Conservation (phyloP, 192 early-diverging fungal genomes). For the Umbelopsis sp. region DNA sequence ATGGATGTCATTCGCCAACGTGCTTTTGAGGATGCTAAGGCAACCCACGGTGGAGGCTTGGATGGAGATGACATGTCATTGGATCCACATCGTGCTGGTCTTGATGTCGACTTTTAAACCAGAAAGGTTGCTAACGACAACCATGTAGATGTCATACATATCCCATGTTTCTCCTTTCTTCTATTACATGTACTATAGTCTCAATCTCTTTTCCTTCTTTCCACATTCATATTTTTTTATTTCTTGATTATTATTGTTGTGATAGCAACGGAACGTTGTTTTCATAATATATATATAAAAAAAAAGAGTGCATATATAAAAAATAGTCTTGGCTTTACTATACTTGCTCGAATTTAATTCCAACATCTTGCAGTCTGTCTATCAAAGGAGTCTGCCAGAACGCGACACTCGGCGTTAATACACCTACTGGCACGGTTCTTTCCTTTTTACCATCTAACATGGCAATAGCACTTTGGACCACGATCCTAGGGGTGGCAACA, state of each 20-base stretch:
- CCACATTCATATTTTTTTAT: neutral
- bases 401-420: slow-evolving; percentile 54
- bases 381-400: slow-evolving; percentile 55
- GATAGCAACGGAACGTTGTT: neutral
- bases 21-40: slow-evolving; percentile 39
- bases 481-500: slow-evolving; percentile 62
- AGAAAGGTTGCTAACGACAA: too few species aligned
- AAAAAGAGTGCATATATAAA: neutral
- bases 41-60: slow-evolving; percentile 22
- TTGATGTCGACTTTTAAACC: slow-evolving; percentile 70
- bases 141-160: too few species aligned
- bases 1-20: slow-evolving; percentile 44
- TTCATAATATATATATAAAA: neutral
- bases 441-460: slow-evolving; percentile 48
- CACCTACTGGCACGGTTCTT: slow-evolving; percentile 46
- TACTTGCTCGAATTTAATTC: slow-evolving; percentile 48
- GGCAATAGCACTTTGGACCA: slow-evolving; percentile 55
- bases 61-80: slow-evolving; percentile 43
- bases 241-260: slow-evolving; percentile 4
- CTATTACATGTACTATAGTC: slow-evolving; percentile 3
- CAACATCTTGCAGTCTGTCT: slow-evolving; percentile 48
- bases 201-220: neutral
- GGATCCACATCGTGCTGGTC: slow-evolving; percentile 37
- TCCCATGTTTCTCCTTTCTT: too few species aligned
- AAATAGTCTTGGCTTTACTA: neutral